phyloP scores from a whole-genome alignment of 2,329 filamentous ascomycete genomes.

The Trichoderma sp. region DNA sequence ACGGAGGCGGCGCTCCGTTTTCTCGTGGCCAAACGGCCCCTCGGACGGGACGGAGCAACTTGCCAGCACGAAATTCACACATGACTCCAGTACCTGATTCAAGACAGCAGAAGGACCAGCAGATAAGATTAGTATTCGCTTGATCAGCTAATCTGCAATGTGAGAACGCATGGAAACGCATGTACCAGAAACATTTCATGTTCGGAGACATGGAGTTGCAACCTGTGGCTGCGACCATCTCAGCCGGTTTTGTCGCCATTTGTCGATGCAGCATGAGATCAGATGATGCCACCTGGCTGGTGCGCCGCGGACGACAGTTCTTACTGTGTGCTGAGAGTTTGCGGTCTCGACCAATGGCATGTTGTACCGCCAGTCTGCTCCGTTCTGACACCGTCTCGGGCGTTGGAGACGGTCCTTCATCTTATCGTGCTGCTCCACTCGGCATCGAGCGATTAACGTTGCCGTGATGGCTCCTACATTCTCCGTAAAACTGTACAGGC shows the following conservation, averaged over 20 bases:
- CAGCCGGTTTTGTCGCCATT: background rate
- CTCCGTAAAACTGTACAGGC: background rate
- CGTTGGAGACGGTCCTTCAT: constrained; percentile 14
- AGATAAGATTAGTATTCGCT: background rate
- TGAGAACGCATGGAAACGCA: background rate
- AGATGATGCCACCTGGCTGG: background rate
- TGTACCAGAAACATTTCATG: background rate
- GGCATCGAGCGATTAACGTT: background rate
- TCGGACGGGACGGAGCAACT: background rate
- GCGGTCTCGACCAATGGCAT: constrained; percentile 10
- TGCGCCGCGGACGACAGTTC: background rate
- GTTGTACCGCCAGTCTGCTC: background rate
- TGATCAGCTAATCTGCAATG: background rate
- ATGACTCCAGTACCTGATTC: background rate
- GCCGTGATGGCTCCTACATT: background rate
- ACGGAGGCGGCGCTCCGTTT: constrained; percentile 11
- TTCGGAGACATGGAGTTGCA: background rate
- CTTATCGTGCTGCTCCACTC: constrained; percentile 7
- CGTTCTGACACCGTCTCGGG: constrained; percentile 16
- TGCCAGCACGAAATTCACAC: background rate
- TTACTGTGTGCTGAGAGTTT: constrained; percentile 9
- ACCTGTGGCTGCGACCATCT: background rate
- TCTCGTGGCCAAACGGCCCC: background rate
- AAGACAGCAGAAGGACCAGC: background rate
- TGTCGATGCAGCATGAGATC: constrained; percentile 3